Percentiles rank a stretch among this genome's conserved stretches.
Evolutionary conservation across 257 asterid species (phyloP).

Genomic region (Penstemon newberryi): DNA sequence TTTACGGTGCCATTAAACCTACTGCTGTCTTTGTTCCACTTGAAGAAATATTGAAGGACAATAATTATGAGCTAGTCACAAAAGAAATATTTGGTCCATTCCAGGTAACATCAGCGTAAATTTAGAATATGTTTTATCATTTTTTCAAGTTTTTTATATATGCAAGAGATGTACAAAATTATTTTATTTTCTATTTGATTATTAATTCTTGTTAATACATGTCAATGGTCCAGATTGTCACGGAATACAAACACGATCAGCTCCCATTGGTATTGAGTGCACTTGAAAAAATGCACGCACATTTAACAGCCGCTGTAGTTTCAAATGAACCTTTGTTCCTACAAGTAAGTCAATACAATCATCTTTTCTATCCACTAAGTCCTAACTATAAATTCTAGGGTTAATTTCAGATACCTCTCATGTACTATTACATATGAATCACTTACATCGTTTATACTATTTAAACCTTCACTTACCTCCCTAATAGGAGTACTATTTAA

Average conservation of each 20-base stretch:
- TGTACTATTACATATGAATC: too few relatives aligned
- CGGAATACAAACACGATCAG: conserved; percentile 70
- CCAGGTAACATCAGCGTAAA: conserved; percentile 52
- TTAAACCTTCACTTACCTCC: too few relatives aligned
- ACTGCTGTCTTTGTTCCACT: conserved; percentile 94
- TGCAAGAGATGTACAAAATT: neutral
- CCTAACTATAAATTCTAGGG: neutral
- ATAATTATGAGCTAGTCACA: conserved; percentile 70
- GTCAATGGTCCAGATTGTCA: conserved; percentile 53
- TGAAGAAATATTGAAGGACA: conserved; percentile 70
- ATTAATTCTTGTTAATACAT: neutral
- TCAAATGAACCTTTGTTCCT: conserved; percentile 79
- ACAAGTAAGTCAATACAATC: conserved; percentile 48
- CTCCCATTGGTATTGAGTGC: conserved; percentile 63
- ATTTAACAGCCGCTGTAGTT: conserved; percentile 92
- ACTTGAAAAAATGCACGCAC: conserved; percentile 92
- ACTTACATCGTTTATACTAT: too few relatives aligned
- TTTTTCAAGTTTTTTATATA: neutral
- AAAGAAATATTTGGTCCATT: conserved; percentile 93
- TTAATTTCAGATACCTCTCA: too few relatives aligned
- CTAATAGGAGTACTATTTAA: too few relatives aligned
- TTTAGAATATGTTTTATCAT: neutral
- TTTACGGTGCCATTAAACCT: conserved; percentile 93
- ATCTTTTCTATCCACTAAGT: neutral
- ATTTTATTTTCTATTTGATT: neutral